These are phyloP conservation scores for Wakefieldia striispora DNA, from an alignment of 768 basidiomycete genomes.

Conservation along the genomic window DNA sequence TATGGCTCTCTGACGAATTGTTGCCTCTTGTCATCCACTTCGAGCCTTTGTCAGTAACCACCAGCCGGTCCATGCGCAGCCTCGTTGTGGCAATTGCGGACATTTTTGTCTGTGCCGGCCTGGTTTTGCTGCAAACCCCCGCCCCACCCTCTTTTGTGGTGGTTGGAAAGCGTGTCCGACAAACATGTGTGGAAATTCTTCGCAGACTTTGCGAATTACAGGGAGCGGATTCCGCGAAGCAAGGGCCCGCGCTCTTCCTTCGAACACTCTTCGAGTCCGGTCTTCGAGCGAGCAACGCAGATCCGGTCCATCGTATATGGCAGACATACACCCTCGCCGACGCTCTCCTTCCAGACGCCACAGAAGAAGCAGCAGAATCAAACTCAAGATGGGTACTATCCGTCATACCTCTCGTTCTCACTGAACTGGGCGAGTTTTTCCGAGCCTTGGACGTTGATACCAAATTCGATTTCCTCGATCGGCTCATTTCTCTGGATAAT, in stretches of 20 bases:
- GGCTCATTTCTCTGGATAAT: conserved; percentile 55
- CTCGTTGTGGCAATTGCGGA: conserved; percentile 48
- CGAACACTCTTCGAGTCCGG: conserved; percentile 54
- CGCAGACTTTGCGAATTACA: conserved; percentile 34
- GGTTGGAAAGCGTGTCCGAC: conserved; percentile 41
- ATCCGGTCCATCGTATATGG: conserved; percentile 55
- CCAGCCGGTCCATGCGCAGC: conserved; percentile 46
- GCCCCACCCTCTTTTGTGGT: conserved; percentile 18
- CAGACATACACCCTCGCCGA: conserved; percentile 60
- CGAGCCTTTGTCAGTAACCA: conserved; percentile 45
- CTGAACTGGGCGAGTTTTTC: conserved; percentile 56
- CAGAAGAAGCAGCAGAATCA: conserved; percentile 26
- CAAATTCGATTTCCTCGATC: conserved; percentile 50
- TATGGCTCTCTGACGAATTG: conserved; percentile 53
- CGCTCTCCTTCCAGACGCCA: conserved; percentile 46
- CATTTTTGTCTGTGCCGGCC: conserved; percentile 53
- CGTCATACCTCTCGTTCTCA: conserved; percentile 57
- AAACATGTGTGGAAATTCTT: conserved; percentile 52
- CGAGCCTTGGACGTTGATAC: conserved; percentile 54
- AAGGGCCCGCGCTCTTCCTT: conserved; percentile 51
- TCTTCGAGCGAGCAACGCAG: conserved; percentile 36
- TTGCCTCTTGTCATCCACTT: conserved; percentile 51
- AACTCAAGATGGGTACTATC: conserved; percentile 47
- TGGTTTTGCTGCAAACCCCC: conserved; percentile 41
- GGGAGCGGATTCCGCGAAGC: conserved; percentile 33